Base-by-base conservation (phyloP, 495 filamentous ascomycete species). In the Penicillium samsonianum region DNA sequence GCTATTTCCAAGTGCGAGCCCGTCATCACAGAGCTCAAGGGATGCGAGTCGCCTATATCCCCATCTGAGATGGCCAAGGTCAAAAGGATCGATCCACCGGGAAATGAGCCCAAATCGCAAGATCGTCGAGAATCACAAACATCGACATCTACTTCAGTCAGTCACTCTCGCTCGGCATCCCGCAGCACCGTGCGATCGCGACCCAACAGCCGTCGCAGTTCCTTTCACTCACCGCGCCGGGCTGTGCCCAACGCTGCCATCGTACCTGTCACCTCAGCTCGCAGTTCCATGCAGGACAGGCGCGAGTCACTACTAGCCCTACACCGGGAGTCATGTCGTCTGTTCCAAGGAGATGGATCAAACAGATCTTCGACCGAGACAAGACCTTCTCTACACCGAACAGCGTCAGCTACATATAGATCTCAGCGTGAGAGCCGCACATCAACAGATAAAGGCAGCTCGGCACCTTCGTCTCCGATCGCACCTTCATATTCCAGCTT, bases 301-400 rank as follows among this genome's bases (percentile, higher is more conserved):
- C 69, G 74, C 9, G 73, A 78, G 56, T 68, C 70, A 16, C 65
- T 79, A 2, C 37, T 79, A 11, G 75, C 74, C 2, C 52, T 78
- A n/a, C 77, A 79, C 46, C 73, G 77, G 14, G 74, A 79, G 28
- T 77, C 75, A 41, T 78, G 75, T 52, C 75, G 77, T 23, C 62
- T 79, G 2, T 79, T 79, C 44, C 73, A 78, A 47, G 70, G 74
- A 8, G 55, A 56, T 5, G 53, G 28, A 3, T 22, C 30, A 17
- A 23, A 30, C 25, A 53, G 50, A 31, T 26, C 50, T 3, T 52
- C 37, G 6, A 20, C 16, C 14, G 56, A 66, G 37, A 40, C 20
- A 5, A 55, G 50, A 19, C 48, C 55, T 4, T 22, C 48, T 10
- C 33, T 58, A 2, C 38, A 57, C 7, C 50, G 55, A 16, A 45